Conservation (phyloP, 2,329 filamentous ascomycete species). For the Talaromyces sp. region DNA sequence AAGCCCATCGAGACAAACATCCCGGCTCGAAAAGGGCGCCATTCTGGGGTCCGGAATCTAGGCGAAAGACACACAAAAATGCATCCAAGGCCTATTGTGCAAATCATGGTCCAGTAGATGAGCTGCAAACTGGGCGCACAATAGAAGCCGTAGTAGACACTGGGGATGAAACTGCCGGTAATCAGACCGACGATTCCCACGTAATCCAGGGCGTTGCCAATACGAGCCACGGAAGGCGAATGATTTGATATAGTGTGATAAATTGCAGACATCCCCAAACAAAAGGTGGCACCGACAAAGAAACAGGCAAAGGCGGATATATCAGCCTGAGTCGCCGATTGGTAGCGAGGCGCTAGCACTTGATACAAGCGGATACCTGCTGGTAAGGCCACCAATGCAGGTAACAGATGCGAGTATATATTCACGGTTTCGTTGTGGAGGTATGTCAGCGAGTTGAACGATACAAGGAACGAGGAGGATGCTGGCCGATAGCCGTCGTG, state of each 20-base stretch:
- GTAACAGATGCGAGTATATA: conserved; percentile 69
- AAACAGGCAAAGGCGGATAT: conserved; percentile 73
- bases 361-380: conserved; percentile 54
- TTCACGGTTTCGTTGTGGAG: conserved; percentile 69
- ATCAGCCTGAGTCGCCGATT: conserved; percentile 59
- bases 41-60: conserved; percentile 75
- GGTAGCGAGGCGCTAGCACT: conserved; percentile 63
- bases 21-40: conserved; percentile 76
- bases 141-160: conserved; percentile 81
- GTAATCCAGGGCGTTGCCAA: conserved; percentile 93
- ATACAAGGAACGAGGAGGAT: conserved; percentile 59
- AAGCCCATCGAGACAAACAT: conserved; percentile 89
- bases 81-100: conserved; percentile 70
- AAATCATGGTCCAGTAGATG: conserved; percentile 76
- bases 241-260: conserved; percentile 87
- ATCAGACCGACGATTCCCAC: conserved; percentile 90
- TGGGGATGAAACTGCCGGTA: conserved; percentile 84
- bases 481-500: conserved; percentile 62
- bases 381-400: conserved; percentile 57
- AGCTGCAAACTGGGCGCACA: conserved; percentile 63
- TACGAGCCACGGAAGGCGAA: conserved; percentile 69
- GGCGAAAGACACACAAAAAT: conserved; percentile 73
- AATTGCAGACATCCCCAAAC: conserved; percentile 76
- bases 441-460: conserved; percentile 57
- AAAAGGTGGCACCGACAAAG: conserved; percentile 69